Evolutionary conservation across 1,284 basidiomycete genomes (phyloP), one percentile per base, ranked within the genome.

Genomic region (Boletus mariae): DNA sequence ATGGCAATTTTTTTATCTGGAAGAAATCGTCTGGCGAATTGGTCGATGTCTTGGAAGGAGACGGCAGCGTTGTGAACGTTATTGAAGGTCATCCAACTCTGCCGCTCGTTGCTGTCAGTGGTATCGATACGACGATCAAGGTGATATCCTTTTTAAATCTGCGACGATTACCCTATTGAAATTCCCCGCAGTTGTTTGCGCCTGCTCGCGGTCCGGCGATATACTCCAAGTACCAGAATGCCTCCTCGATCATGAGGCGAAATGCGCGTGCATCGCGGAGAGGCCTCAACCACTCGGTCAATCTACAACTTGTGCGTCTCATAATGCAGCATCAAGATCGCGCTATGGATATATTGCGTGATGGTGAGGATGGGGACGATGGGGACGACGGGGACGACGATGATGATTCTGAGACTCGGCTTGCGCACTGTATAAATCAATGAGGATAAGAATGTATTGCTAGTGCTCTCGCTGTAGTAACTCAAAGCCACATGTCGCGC

Each of bases 51-150:
- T 86, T 90, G 63, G 85, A 93, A 73, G 93, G 92, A 37, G 94
- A 96, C 62, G 76, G 78, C 4, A 79, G 73, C 51, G 83, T 94
- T 9, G 93, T 96, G 42, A 98, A 97, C 66, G 85, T 90, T 53
- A 83, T 97, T 57, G 90, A 94, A 67, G 84, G 84, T 2, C 93
- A 97, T 63, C 94, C 94, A 0, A 74, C 79, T 66, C 75, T 78
- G 55, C 94, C 94, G 0, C 71, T 97, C 26, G 70, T 94, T 28
- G 93, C 93, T 1, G 85, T 91, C 37, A 92, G 88, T 64, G 94
- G 94, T 1, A 96, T 98, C 56, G 94, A 97, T 68, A 76, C 80
- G 7, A 92, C 90, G 1, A 80, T 96, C 57, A 97, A 97, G 78
- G 89, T 89, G 53, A 59, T 73, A 31, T 34, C n/a, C 5, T 15